Percentiles rank a stretch among this genome's conserved stretches.
phyloP scores from a whole-genome alignment of 2,329 filamentous ascomycete species.

The Cladosporium sp. region DNA sequence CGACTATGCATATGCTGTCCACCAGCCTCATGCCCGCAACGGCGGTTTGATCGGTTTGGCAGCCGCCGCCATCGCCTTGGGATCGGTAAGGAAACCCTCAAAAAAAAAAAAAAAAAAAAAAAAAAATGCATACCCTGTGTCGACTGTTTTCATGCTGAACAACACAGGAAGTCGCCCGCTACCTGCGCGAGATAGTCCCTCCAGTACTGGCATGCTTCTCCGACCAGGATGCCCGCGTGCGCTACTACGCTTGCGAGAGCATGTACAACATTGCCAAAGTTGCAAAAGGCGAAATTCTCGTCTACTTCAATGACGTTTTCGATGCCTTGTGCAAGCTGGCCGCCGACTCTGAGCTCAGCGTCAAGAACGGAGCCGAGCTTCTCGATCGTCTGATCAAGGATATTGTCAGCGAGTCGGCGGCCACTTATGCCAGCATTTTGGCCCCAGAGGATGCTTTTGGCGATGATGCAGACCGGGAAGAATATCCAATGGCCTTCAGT shows the following conservation, averaged over 20 bases:
- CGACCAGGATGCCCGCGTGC: constrained; percentile 93
- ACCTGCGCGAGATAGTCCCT: constrained; percentile 89
- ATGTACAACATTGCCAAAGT: constrained; percentile 99
- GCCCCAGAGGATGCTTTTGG: constrained; percentile 43
- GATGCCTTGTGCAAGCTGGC: constrained; percentile 96
- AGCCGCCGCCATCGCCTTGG: constrained; percentile 91
- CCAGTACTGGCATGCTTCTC: constrained; percentile 96
- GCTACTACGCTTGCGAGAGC: constrained; percentile 98
- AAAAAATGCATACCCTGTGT: too few relatives aligned
- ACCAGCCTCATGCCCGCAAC: constrained; percentile 94
- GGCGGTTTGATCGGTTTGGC: constrained; percentile 93
- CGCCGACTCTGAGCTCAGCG: constrained; percentile 91
- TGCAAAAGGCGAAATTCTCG: constrained; percentile 91
- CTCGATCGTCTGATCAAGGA: constrained; percentile 94
- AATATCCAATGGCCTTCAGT: constrained; percentile 85
- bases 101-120: too few relatives aligned
- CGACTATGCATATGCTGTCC: constrained; percentile 95
- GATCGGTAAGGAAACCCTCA: constrained; percentile 65
- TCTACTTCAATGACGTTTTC: constrained; percentile 98
- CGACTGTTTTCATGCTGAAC: constrained; percentile 16
- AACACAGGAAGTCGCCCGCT: constrained; percentile 78
- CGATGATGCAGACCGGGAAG: constrained; percentile 32
- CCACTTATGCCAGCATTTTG: constrained; percentile 88
- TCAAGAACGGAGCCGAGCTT: constrained; percentile 96
- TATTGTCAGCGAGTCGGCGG: constrained; percentile 90